A percentile compares a stretch with the other conserved stretches of the same genome.
Evolutionary conservation across 2,329 filamentous ascomycete genomes (phyloP).

Genomic region (Fusarium bactridioides): DNA sequence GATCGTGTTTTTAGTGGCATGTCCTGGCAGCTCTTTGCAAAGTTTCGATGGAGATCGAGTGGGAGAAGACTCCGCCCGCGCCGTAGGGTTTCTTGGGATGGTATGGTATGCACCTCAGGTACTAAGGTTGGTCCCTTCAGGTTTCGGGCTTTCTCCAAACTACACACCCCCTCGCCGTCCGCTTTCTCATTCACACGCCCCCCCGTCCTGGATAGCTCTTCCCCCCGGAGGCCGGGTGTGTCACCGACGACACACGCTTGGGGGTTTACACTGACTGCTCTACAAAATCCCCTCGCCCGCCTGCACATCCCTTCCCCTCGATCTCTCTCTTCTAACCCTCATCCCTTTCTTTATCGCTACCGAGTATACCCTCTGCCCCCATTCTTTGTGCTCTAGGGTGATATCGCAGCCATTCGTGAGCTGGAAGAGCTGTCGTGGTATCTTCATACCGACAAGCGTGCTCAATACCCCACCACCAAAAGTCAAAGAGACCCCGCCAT

Average conservation of each 20-base stretch:
- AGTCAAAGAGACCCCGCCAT: slow-evolving; percentile 39
- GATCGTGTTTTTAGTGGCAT: slow-evolving; percentile 16
- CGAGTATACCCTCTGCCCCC: slow-evolving; percentile 11
- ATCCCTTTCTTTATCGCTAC: slow-evolving; percentile 15
- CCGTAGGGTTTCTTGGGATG: slow-evolving; percentile 22
- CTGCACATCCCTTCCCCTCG: slow-evolving; percentile 31
- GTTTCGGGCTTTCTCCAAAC: slow-evolving; percentile 11
- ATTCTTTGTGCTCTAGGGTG: slow-evolving; percentile 36
- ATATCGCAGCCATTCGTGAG: slow-evolving; percentile 37
- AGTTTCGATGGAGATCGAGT: slow-evolving; percentile 20
- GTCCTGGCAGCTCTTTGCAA: slow-evolving; percentile 12
- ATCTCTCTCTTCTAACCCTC: slow-evolving; percentile 35
- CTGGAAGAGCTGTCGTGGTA: slow-evolving; percentile 44
- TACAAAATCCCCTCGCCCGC: slow-evolving; percentile 43
- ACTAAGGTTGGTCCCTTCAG: background rate
- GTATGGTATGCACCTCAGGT: slow-evolving; percentile 8
- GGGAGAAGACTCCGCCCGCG: slow-evolving; percentile 19
- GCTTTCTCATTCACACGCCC: slow-evolving; percentile 20
- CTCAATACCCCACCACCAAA: slow-evolving; percentile 42
- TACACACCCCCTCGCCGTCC: slow-evolving; percentile 28
- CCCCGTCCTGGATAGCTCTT: slow-evolving; percentile 34
- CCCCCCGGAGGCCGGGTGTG: slow-evolving; percentile 38
- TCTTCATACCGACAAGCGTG: slow-evolving; percentile 44
- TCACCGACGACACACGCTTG: slow-evolving; percentile 37
- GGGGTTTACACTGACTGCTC: slow-evolving; percentile 22